phyloP scores from a whole-genome alignment of 1,284 basidiomycete species.

The Ustilago cynodontis region DNA sequence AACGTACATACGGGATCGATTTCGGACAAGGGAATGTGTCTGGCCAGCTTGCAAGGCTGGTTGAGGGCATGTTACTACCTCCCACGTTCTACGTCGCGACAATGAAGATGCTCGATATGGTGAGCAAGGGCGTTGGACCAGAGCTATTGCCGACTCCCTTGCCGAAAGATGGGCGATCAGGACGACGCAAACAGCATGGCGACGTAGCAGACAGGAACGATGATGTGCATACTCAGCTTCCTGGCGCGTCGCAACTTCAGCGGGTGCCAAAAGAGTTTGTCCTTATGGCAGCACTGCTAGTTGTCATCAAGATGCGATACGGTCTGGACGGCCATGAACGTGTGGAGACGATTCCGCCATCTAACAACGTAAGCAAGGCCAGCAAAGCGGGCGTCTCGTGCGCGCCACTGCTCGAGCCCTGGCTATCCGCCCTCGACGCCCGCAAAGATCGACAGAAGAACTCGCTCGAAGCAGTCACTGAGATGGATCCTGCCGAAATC shows the following conservation, averaged over 20 bases:
- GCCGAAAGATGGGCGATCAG: not conserved
- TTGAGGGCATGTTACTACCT: slow-evolving; percentile 79
- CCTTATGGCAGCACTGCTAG: slow-evolving; percentile 74
- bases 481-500: slow-evolving; percentile 75
- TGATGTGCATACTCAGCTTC: slow-evolving; percentile 6
- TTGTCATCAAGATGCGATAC: slow-evolving; percentile 63
- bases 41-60: slow-evolving; percentile 84
- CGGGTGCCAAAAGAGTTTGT: slow-evolving; percentile 81
- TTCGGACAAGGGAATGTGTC: slow-evolving; percentile 83
- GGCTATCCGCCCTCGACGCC: slow-evolving; percentile 30
- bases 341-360: slow-evolving; percentile 17
- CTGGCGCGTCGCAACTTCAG: slow-evolving; percentile 66
- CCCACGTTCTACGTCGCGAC: slow-evolving; percentile 73
- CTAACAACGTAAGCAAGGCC: not conserved
- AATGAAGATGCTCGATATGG: slow-evolving; percentile 43
- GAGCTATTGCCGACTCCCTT: slow-evolving; percentile 74
- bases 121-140: slow-evolving; percentile 23
- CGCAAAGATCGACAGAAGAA: slow-evolving; percentile 16
- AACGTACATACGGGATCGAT: slow-evolving; percentile 75
- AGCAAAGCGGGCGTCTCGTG: slow-evolving; percentile 22
- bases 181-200: not conserved
- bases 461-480: slow-evolving; percentile 68
- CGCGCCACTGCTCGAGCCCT: slow-evolving; percentile 34
- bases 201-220: not conserved
- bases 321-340: slow-evolving; percentile 61